These are phyloP conservation scores for Carpinus viminea DNA, from an alignment of 306 rosid species.

Conservation along the genomic window DNA sequence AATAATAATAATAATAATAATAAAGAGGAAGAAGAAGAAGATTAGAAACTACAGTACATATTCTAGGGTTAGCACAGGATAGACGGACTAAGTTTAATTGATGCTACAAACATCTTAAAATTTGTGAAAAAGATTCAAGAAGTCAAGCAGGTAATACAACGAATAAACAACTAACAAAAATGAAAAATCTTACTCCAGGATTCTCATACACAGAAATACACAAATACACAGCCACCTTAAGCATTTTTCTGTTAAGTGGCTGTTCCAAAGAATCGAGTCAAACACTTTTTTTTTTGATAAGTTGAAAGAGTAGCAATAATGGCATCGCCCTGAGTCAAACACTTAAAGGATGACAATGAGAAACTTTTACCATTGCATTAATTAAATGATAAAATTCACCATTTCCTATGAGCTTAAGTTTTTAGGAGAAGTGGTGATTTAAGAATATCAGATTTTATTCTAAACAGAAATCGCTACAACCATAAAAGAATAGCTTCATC, in stretches of 20 bases:
- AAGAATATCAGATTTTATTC: not conserved
- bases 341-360: not conserved
- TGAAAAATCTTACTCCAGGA: not conserved
- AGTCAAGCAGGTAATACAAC: not conserved
- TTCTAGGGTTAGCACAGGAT: not conserved
- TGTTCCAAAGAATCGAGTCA: not conserved
- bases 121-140: not conserved
- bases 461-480: not conserved
- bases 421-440: no score
- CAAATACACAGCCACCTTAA: not conserved
- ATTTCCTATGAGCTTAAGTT: no score
- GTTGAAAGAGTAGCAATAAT: no score
- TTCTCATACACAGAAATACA: not conserved
- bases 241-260: not conserved
- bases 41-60: not conserved
- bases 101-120: not conserved
- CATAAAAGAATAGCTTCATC: conserved; percentile 15
- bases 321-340: not conserved
- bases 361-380: not conserved
- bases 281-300: not conserved
- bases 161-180: not conserved
- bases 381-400: not conserved
- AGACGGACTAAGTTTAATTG: not conserved
- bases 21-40: not conserved
- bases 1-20: not conserved